phyloP scores from a whole-genome alignment of 2,329 filamentous ascomycete species.

The Amylocarpus encephaloides region DNA sequence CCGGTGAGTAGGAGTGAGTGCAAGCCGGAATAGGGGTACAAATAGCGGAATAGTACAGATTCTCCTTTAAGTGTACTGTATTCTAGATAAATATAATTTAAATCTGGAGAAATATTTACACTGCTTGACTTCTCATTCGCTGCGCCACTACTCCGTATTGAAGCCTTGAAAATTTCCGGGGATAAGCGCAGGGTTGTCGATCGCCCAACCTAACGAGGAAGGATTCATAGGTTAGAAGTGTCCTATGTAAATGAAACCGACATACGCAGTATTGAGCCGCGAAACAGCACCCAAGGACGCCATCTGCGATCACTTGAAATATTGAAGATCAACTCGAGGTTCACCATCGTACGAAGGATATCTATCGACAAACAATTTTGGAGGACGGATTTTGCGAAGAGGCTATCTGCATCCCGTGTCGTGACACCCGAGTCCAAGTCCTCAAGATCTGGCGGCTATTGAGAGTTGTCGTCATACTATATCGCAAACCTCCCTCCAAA shows the following conservation, averaged over 20 bases:
- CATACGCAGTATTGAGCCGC: constrained; percentile 9
- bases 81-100: neutral
- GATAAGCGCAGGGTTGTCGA: neutral
- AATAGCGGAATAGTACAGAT: too few species aligned
- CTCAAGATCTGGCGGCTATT: neutral
- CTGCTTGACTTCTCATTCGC: neutral
- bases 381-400: neutral
- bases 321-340: neutral
- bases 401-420: neutral
- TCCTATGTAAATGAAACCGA: constrained; percentile 4
- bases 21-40: too few species aligned
- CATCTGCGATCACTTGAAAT: neutral
- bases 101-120: neutral
- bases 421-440: neutral
- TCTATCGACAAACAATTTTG: neutral
- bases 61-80: too few species aligned
- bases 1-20: too few species aligned
- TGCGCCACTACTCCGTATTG: constrained; percentile 3
- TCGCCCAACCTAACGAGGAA: neutral
- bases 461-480: constrained; percentile 10
- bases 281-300: constrained; percentile 1
- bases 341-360: neutral
- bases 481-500: constrained; percentile 3
- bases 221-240: constrained; percentile 1
- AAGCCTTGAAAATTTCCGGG: neutral